Base-by-base conservation (phyloP, 345 rosid genomes). In the Triadica sebifera region DNA sequence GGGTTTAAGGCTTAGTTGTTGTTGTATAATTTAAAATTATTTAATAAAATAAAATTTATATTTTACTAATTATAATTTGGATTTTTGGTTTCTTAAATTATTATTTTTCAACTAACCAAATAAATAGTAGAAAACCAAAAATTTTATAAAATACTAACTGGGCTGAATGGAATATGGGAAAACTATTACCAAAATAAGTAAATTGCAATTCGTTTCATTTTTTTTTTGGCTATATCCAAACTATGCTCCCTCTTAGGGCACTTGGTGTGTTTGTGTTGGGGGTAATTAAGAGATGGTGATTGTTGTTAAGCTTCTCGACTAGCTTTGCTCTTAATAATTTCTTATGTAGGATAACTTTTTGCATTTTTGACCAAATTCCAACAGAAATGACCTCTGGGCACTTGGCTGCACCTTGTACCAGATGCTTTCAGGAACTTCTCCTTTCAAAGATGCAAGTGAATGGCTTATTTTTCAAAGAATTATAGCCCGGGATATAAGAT, bases 401-500 rank as follows among this genome's bases (percentile, higher is more conserved):
- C 92, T 95, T 19, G 99, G 99, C 86, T 95, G 99, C 88, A 95
- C 94, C 38, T 85, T 95, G 81, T 95, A 89, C 94, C 99, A 95
- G 91, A 93, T 95, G 98, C 99, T 95, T 88, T 93, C 97, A 50
- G 99, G 99, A 84, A 86, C 93, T 74, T 93, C 99, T 76, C 98
- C 99, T 65, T 95, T 95, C 83, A 95, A 90, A 79, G 99, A 93
- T 86, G 84, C 98, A 43, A 95, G 99, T 81, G 99, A 95, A 87
- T 91, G 99, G 97, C 92, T 93, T 65, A 95, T 92, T 72, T 95
- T 95, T 84, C 98, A 93, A 85, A 88, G 91, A 83, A 93, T 95
- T 75, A 90, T 93, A 58, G 99, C 98, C 16, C 84, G 98, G 82
- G 99, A 95, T 73, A 81, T 95, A 84, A 83, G 90, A 78, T 93